Evolutionary conservation across 148 eudicot species (phyloP).

Genomic region (Beta vulgaris): DNA sequence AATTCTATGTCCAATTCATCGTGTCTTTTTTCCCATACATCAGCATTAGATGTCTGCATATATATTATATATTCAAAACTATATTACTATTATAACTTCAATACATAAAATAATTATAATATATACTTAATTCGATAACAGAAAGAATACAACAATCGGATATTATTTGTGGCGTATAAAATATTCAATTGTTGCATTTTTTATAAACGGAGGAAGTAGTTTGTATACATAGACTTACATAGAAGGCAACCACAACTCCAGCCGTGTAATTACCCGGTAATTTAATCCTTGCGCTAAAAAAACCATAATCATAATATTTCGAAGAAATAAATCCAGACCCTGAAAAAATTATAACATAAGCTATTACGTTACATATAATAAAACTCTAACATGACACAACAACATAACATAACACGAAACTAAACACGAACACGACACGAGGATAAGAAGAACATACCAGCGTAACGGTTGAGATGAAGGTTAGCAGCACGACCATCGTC

Average conservation of each 20-base stretch:
- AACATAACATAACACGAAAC: not conserved
- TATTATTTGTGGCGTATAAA: no score
- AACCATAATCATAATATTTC: constrained; percentile 74
- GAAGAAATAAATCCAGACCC: constrained; percentile 89
- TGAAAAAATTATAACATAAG: constrained; percentile 17
- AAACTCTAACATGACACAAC: no score
- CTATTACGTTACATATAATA: no score
- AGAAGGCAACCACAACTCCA: constrained; percentile 83
- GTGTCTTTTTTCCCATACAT: constrained; percentile 57
- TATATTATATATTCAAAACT: not conserved
- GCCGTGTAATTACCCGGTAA: constrained; percentile 71
- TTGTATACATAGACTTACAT: constrained; percentile 49
- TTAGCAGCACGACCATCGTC: constrained; percentile 48
- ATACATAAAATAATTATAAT: not conserved
- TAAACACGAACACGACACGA: not conserved
- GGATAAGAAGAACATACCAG: constrained; percentile 36
- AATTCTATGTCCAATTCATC: constrained; percentile 79
- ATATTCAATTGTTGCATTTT: no score
- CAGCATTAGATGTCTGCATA: constrained; percentile 62
- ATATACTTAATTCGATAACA: not conserved
- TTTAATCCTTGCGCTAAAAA: constrained; percentile 78
- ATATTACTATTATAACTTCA: not conserved
- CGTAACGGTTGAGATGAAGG: constrained; percentile 74
- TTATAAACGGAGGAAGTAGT: no score
- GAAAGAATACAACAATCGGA: no score